phyloP scores from a whole-genome alignment of 2,329 filamentous ascomycete species.

The Hypoxylon sp. region DNA sequence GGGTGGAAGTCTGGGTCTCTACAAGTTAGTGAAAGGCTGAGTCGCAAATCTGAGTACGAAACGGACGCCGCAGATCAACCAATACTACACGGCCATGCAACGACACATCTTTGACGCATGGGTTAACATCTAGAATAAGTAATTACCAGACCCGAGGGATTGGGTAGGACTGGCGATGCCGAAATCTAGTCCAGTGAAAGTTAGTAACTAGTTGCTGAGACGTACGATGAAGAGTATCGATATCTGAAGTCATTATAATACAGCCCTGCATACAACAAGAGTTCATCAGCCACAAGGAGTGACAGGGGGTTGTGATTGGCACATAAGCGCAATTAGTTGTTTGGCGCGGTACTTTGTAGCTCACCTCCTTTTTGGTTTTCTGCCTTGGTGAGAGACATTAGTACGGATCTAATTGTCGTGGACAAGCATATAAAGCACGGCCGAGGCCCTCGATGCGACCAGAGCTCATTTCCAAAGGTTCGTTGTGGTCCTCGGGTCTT shows the following conservation, averaged over 20 bases:
- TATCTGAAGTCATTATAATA: constrained; percentile 25
- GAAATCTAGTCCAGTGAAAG: constrained; percentile 24
- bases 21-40: constrained; percentile 24
- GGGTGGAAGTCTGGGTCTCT: constrained; percentile 23
- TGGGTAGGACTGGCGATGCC: constrained; percentile 37
- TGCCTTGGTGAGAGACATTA: constrained; percentile 46
- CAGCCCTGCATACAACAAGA: constrained; percentile 21
- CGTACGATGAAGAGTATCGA: constrained; percentile 9
- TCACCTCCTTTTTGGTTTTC: constrained; percentile 40
- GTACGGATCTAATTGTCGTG: constrained; percentile 23
- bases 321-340: constrained; percentile 45
- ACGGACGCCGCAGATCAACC: constrained; percentile 31
- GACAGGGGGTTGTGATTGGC: constrained; percentile 50
- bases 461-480: constrained; percentile 35
- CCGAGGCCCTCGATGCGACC: constrained; percentile 48
- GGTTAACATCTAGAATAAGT: constrained; percentile 25
- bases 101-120: constrained; percentile 28
- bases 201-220: constrained; percentile 3
- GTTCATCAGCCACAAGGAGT: constrained; percentile 43
- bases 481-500: constrained; percentile 47
- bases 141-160: constrained; percentile 32
- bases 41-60: constrained; percentile 28
- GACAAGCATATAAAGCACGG: constrained; percentile 52
- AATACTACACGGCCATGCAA: constrained; percentile 23
- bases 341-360: constrained; percentile 42